Percentiles rank a stretch among this genome's conserved stretches.
Conservation (phyloP, 2,329 filamentous ascomycete species). For the Pseudodiploospora longispora region DNA sequence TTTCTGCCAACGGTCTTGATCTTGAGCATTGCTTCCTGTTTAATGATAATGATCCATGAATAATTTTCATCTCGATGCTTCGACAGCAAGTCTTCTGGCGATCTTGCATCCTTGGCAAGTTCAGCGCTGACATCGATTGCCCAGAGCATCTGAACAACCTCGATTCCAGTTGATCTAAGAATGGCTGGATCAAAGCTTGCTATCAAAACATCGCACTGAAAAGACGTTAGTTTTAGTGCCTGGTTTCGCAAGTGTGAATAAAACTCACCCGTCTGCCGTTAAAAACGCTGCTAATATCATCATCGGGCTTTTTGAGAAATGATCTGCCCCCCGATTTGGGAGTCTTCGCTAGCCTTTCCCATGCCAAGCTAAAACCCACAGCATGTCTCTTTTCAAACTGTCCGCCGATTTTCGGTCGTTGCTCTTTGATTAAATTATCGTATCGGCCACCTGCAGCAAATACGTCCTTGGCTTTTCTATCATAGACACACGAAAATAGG, state of each 20-base stretch:
- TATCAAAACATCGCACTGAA: constrained; percentile 77
- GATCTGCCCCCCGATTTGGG: constrained; percentile 45
- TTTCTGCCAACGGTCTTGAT: constrained; percentile 70
- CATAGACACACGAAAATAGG: constrained; percentile 84
- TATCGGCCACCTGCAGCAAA: constrained; percentile 93
- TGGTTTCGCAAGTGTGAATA: not conserved
- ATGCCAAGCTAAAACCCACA: constrained; percentile 85
- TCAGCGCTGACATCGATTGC: constrained; percentile 79
- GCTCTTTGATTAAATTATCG: constrained; percentile 78
- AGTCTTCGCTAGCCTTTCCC: constrained; percentile 71
- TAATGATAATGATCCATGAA: constrained; percentile 83
- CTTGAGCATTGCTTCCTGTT: constrained; percentile 68
- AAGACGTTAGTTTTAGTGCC: not conserved
- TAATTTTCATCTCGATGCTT: constrained; percentile 71
- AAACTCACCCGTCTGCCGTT: constrained; percentile 52
- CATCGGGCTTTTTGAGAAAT: constrained; percentile 63
- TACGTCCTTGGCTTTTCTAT: constrained; percentile 74
- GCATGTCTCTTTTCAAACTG: constrained; percentile 64
- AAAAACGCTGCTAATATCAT: constrained; percentile 54
- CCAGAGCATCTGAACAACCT: constrained; percentile 74
- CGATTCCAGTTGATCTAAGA: constrained; percentile 67
- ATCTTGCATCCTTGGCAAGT: constrained; percentile 70
- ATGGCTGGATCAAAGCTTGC: constrained; percentile 76
- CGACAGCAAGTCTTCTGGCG: constrained; percentile 69
- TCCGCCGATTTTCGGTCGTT: constrained; percentile 60